These are phyloP conservation scores for Saksenaea vasiformis DNA, from an alignment of 371 early-diverging fungal genomes.

Conservation along the genomic window DNA sequence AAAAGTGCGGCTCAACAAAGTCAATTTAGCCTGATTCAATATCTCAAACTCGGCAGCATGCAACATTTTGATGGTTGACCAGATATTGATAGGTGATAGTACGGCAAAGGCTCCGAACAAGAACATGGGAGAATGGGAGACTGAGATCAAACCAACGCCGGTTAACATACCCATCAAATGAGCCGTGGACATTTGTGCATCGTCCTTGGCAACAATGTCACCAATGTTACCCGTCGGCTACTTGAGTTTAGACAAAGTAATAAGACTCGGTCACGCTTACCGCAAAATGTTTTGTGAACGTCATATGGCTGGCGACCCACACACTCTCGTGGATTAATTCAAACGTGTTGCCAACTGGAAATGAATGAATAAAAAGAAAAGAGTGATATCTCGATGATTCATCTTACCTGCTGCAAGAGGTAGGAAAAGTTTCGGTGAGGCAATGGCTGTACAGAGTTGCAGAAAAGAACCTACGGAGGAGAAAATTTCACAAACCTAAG, in stretches of 20 bases:
- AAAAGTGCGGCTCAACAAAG: slow-evolving; percentile 50
- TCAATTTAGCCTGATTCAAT: slow-evolving; percentile 62
- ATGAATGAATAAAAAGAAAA: not conserved
- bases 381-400: not conserved
- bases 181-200: slow-evolving; percentile 73
- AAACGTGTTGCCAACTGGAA: slow-evolving; percentile 57
- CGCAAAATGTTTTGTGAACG: slow-evolving; percentile 71
- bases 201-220: slow-evolving; percentile 75
- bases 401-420: slow-evolving; percentile 55
- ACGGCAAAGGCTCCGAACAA: slow-evolving; percentile 59
- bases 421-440: slow-evolving; percentile 55
- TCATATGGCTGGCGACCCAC: slow-evolving; percentile 74
- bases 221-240: slow-evolving; percentile 66
- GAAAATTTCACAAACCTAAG: slow-evolving; percentile 54
- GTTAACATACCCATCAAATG: slow-evolving; percentile 68
- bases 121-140: slow-evolving; percentile 61
- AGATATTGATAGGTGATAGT: slow-evolving; percentile 61
- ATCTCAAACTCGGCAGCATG: slow-evolving; percentile 69
- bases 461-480: slow-evolving; percentile 59
- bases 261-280: slow-evolving; percentile 31
- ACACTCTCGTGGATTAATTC: slow-evolving; percentile 67
- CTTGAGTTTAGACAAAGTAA: not conserved
- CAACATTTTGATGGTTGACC: slow-evolving; percentile 55
- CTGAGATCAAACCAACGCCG: slow-evolving; percentile 61
- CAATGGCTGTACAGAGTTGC: slow-evolving; percentile 62